phyloP scores from a whole-genome alignment of 2,329 filamentous ascomycete genomes.

The Venturia aucupariae region DNA sequence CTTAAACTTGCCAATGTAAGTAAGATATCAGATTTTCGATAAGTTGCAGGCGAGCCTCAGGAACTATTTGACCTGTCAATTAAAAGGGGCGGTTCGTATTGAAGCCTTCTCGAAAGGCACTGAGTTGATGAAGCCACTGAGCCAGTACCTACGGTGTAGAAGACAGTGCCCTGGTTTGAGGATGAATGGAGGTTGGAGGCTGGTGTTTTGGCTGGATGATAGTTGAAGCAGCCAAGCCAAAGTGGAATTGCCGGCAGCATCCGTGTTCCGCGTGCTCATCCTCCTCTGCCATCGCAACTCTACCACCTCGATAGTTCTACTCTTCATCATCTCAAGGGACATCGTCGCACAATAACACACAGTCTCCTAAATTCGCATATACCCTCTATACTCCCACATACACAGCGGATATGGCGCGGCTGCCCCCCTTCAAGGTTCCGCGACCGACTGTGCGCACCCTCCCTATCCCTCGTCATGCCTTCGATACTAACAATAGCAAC shows the following conservation, averaged over 20 bases:
- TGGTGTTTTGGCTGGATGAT: neutral
- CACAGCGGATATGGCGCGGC: neutral
- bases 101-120: too few species aligned
- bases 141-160: too few species aligned
- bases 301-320: neutral
- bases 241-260: neutral
- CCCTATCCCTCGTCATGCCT: neutral
- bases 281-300: neutral
- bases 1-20: too few species aligned
- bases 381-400: neutral
- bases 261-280: neutral
- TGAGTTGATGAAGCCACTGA: too few species aligned
- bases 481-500: neutral
- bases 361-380: neutral
- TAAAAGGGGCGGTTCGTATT: too few species aligned
- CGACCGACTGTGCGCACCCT: conserved; percentile 7
- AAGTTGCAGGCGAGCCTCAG: too few species aligned
- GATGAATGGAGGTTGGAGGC: neutral
- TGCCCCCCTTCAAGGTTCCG: conserved; percentile 4
- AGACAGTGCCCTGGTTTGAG: neutral
- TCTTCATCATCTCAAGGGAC: neutral
- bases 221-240: neutral
- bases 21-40: too few species aligned
- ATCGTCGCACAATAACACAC: neutral
- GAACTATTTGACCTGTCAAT: too few species aligned